Evolutionary conservation across 306 rosid genomes (phyloP), one percentile per base, ranked within the genome.

Genomic region (Acacia crassicarpa): DNA sequence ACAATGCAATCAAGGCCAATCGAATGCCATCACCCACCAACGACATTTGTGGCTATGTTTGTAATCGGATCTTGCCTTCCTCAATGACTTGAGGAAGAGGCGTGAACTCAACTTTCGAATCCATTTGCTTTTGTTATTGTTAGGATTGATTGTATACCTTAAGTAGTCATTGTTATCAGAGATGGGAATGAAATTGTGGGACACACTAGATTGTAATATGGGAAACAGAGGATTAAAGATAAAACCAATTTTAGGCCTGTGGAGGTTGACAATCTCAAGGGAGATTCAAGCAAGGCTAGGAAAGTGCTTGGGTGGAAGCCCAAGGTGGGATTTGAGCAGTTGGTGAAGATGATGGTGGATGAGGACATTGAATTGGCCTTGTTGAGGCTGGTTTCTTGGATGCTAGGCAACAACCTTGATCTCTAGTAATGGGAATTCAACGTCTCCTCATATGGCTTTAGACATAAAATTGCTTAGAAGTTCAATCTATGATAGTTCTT

Each of bases 301-400:
- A 90, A 86, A 77, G 90, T 90, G 6, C 93, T 96, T 59, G 97
- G 97, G 3, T 96, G 99, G 99, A 96, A 96, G 82, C 98, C 99
- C 0, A 93, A 83, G 76, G 98, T 96, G 6, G 98, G 95, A 27
- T 96, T 96, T 82, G 84, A 89, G 82, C 83, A 90, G 75, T 84
- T 96, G 83, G 98, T 93, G 75, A 93, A 87, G 91, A 96, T 96
- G 99, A 96, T 96, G 99, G 99, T 96, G 33, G 97, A 96, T 32
- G 91, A 96, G 78, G 99, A 96, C 63, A 10, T 96, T 43, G 98
- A 93, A 67, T 75, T 87, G 79, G 99, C 98, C 8, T 96, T 75
- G 98, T 96, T 44, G 99, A 96, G 86, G 99, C 99, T 58, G 99
- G 99, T 30, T 96, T 82, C 86, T 84, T 96, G 93, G 99, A 96